These are phyloP conservation scores for Podospora sp. DNA, from an alignment of 495 filamentous ascomycete species.

Conservation along the genomic window DNA sequence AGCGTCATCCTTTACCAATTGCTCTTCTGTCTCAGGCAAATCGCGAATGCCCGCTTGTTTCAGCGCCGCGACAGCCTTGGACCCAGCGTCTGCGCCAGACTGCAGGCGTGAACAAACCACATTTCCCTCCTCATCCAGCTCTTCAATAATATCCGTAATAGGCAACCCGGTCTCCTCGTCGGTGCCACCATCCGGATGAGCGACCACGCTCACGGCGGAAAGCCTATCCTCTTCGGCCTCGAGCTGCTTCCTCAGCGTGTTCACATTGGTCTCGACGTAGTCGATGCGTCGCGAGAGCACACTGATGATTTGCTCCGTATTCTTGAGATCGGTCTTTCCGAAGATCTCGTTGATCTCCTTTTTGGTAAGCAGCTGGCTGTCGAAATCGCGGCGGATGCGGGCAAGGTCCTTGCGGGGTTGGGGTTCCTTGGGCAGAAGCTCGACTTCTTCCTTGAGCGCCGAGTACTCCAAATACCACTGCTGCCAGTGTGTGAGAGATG, in stretches of 20 bases:
- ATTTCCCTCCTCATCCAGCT: conserved; percentile 90
- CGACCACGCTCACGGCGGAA: conserved; percentile 50
- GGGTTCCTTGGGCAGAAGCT: conserved; percentile 40
- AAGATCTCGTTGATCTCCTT: conserved; percentile 68
- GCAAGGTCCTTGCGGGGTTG: conserved; percentile 56
- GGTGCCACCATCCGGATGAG: conserved; percentile 51
- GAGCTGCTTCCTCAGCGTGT: conserved; percentile 68
- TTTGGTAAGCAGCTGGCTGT: conserved; percentile 47
- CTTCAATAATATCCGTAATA: conserved; percentile 84
- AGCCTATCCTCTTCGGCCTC: conserved; percentile 69
- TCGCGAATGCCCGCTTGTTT: conserved; percentile 62
- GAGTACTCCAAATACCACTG: conserved; percentile 91
- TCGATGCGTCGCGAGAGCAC: conserved; percentile 77
- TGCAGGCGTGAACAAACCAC: conserved; percentile 67
- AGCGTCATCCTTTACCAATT: conserved; percentile 7
- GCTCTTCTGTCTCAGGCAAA: conserved; percentile 24
- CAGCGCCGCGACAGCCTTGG: conserved; percentile 66
- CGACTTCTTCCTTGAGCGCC: conserved; percentile 80
- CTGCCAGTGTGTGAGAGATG: conserved; percentile 84
- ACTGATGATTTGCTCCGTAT: conserved; percentile 63
- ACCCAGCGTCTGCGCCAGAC: conserved; percentile 60
- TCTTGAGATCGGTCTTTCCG: conserved; percentile 52
- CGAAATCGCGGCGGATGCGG: conserved; percentile 44
- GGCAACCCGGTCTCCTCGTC: conserved; percentile 66
- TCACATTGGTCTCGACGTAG: conserved; percentile 82